phyloP scores from a whole-genome alignment of 2,329 filamentous ascomycete genomes.

The Calonectria henricotiae region DNA sequence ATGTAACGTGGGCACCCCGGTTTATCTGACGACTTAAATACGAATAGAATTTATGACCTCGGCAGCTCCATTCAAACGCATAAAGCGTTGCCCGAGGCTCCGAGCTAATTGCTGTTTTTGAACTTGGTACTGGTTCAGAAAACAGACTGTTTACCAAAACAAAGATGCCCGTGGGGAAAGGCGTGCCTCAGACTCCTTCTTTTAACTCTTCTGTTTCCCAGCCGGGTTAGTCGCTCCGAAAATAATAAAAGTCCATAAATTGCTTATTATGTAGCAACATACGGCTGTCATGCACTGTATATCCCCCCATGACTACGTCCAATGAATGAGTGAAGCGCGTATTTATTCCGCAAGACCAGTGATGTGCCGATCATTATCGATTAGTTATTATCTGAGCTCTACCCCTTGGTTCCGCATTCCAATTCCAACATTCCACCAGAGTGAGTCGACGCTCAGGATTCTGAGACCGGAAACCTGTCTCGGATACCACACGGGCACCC shows the following conservation, averaged over 20 bases:
- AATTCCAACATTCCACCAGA: background rate
- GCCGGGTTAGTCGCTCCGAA: too few relatives aligned
- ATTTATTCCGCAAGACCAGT: background rate
- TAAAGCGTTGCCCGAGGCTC: background rate
- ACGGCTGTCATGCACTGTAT: too few relatives aligned
- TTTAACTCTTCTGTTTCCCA: background rate
- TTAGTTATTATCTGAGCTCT: background rate
- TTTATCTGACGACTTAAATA: background rate
- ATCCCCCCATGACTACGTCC: background rate
- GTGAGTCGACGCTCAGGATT: too few relatives aligned
- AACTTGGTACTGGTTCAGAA: background rate
- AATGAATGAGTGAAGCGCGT: too few relatives aligned
- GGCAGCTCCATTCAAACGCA: background rate
- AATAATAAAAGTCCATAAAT: too few relatives aligned
- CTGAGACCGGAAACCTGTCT: background rate
- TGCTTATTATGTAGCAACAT: background rate
- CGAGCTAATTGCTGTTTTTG: background rate
- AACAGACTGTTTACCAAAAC: background rate
- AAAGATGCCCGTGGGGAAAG: background rate
- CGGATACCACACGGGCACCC: background rate
- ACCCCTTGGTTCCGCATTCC: background rate
- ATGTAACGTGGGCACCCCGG: background rate
- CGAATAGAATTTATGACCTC: background rate
- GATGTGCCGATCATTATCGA: background rate
- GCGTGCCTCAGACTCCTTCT: conserved; percentile 4